These are phyloP conservation scores for Aspergillus bertholletiae DNA, from an alignment of 495 filamentous ascomycete species.

Conservation along the genomic window DNA sequence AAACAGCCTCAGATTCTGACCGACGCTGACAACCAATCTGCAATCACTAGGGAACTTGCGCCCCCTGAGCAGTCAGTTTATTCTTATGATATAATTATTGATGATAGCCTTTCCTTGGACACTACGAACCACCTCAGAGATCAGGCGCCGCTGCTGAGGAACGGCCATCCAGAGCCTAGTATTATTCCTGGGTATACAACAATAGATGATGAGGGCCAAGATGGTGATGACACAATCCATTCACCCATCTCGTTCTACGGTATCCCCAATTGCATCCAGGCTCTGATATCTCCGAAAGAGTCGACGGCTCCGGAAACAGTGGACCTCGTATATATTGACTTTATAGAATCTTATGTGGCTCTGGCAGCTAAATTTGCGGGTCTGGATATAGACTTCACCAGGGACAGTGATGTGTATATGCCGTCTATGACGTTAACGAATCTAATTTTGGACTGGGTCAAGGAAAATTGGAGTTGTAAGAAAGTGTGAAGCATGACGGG, in stretches of 20 bases:
- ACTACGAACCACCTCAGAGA: not conserved
- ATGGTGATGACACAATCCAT: conserved; percentile 91
- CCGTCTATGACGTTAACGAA: conserved; percentile 66
- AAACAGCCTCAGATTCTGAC: conserved; percentile 57
- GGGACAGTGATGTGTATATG: conserved; percentile 60
- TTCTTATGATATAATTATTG: conserved; percentile 6
- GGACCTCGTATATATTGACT: conserved; percentile 88
- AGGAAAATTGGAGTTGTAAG: conserved; percentile 65
- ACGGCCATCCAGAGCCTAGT: conserved; percentile 16
- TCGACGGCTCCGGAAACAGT: conserved; percentile 57
- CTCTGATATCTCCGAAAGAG: conserved; percentile 52
- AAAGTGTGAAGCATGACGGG: not conserved
- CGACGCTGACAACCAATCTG: conserved; percentile 10
- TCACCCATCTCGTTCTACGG: conserved; percentile 66
- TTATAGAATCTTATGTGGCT: conserved; percentile 76
- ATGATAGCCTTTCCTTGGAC: not conserved
- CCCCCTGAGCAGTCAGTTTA: conserved; percentile 37
- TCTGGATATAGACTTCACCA: conserved; percentile 51
- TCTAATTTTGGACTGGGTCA: conserved; percentile 73
- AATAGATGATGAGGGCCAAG: conserved; percentile 73
- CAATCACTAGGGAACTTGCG: conserved; percentile 22
- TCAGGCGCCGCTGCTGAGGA: conserved; percentile 26
- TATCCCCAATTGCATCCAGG: conserved; percentile 79
- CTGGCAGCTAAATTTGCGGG: conserved; percentile 68
- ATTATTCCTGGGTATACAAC: conserved; percentile 85